Conservation (phyloP, 345 rosid species). For the Hibiscus tridactylites region DNA sequence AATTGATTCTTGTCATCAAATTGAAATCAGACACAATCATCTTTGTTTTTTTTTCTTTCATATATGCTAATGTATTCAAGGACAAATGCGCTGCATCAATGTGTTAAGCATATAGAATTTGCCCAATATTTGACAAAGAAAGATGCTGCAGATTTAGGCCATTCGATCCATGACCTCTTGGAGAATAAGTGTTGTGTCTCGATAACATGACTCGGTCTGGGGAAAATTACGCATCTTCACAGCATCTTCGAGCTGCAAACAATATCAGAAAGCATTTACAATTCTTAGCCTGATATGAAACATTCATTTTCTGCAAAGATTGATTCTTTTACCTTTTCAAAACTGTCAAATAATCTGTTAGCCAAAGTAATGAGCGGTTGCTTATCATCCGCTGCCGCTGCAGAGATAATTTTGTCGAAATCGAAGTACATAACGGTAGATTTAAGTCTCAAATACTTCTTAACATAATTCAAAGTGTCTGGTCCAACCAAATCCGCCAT, state of each 20-base stretch:
- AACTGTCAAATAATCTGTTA: slow-evolving; percentile 67
- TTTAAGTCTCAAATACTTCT: slow-evolving; percentile 70
- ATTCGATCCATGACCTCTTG: slow-evolving; percentile 64
- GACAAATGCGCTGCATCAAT: background rate
- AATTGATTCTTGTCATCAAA: background rate
- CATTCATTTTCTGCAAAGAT: background rate
- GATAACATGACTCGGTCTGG: slow-evolving; percentile 43
- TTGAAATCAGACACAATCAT: background rate
- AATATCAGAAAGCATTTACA: background rate
- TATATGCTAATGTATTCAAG: background rate
- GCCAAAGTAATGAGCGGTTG: slow-evolving; percentile 68
- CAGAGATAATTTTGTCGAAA: slow-evolving; percentile 75
- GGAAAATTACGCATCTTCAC: slow-evolving; percentile 42
- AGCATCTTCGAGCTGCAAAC: slow-evolving; percentile 65
- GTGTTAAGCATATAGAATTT: background rate
- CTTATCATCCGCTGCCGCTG: slow-evolving; percentile 46
- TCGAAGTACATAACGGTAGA: slow-evolving; percentile 68
- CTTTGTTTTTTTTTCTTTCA: background rate
- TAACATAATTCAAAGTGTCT: slow-evolving; percentile 64
- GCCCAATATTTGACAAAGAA: background rate
- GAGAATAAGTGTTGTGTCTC: slow-evolving; percentile 47
- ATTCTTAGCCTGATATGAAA: background rate
- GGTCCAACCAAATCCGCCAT: slow-evolving; percentile 80
- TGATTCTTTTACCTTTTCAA: slow-evolving; percentile 49
- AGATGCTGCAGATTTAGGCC: slow-evolving; percentile 26